Base-by-base conservation (phyloP, 2,329 filamentous ascomycete species). In the Fusarium pseudonygamai region DNA sequence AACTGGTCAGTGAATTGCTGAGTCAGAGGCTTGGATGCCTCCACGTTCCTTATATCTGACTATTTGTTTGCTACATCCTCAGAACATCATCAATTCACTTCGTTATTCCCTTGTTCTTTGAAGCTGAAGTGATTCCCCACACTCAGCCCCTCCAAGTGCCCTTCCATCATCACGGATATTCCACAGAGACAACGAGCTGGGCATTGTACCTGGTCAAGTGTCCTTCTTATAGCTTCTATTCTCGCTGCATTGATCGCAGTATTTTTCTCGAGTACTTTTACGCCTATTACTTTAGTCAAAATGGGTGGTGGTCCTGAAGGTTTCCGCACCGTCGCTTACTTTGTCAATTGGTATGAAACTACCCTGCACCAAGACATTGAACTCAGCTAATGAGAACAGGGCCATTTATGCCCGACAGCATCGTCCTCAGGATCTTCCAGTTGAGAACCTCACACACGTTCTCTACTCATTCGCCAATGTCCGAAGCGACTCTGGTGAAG, bases 391-490 rank as follows among this genome's bases (percentile, higher is more conserved):
- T 12, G 16, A 55, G 37, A 39, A 32, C 60, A 86, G 86, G 94
- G 93, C 93, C 72, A 96, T 97, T 75, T 98, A 98, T 82, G 94
- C 86, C 43, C 91, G 95, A 62, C 92, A 96, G 77, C 93, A 96
- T 80, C 88, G 91, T n/a, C 95, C 95, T 0, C 93, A 97, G 79
- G 91, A 97, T 79, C 88, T 98, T 11, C 93, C 93, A 1, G 90
- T 88, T 7, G 89, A 95, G 61, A 92, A 93, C 63, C 88, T 98
- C 46, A 98, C 95, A 0, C 96, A 98, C 79, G 84, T 98, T 9
- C 89, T 98, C 22, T 98, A 98, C 75, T 86, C 95, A 22, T 98
- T 98, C 83, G 96, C 94, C 79, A 97, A 98, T 80, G 89, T 97
- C 66, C 88, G 90, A 8, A 87, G 91, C 6, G 93, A 96, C 7